Base-by-base conservation (phyloP, 164 flowering plant genomes). In the Paratinospora sagittata region DNA sequence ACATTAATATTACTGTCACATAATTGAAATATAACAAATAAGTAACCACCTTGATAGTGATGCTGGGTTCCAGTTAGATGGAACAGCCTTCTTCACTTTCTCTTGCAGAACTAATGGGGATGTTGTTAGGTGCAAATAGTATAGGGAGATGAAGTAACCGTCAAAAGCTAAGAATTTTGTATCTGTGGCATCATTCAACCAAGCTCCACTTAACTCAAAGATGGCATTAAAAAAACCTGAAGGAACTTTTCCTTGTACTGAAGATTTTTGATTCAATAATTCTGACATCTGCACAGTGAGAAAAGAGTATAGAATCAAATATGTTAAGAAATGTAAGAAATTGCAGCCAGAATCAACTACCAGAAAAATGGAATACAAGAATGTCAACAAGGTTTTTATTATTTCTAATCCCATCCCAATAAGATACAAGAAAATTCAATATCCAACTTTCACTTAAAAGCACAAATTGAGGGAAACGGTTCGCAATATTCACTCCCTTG, bases 241-340 rank as follows among this genome's bases (percentile, higher is more conserved):
- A 63, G 98, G 98, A 65, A 90, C 82, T 81, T 92, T 92, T 69
- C 98, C 98, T 79, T 86, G 98, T 19, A 90, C 72, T 12, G 86
- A 84, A 70, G 89, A 86, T 75, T 88, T 90, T 82, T 90, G 98
- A 80, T 92, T 92, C 52, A 92, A 84, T 57, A 90, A 81, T 85
- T 92, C 96, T 19, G 98, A 90, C 96, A 92, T 92, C 98, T 90
- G 87, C n/a, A 80, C 52, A 47, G 75, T 13, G 67, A 66, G 77
- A 41, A 75, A 43, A 61, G 24, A 75, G 39, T 23, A 26, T 23
- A 12, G 39, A 19, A 62, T 52, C 65, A 65, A 39, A 57, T 27
- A 63, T 63, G 26, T n/a, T 6, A 41, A 13, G 14, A 70, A 23
- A 41, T 30, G 2, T 8, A 27, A 63, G 23, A 47, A 30, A 30